Evolutionary conservation across 192 early-diverging fungal species (phyloP).

Genomic region (Dimargaris cristalligena): DNA sequence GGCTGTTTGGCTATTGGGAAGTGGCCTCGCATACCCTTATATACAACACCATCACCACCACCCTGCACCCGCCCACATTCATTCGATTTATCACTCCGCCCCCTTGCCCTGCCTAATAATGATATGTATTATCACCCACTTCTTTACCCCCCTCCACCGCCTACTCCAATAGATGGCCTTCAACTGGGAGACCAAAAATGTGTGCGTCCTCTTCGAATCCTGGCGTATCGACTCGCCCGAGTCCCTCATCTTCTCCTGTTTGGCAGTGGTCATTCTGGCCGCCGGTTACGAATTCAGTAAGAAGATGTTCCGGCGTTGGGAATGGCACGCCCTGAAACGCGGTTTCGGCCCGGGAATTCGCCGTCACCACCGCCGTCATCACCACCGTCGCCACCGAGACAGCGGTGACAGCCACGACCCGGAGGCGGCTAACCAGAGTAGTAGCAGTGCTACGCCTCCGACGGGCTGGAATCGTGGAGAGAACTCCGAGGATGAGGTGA

Average conservation of each 20-base stretch:
- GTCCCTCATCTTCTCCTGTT: conserved; percentile 39
- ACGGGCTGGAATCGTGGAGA: too few relatives aligned
- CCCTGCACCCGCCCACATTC: neutral
- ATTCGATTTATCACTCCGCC: neutral
- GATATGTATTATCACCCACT: too few relatives aligned
- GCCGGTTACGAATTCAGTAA: conserved; percentile 32
- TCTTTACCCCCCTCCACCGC: too few relatives aligned
- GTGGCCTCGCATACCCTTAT: too few relatives aligned
- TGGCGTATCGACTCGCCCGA: conserved; percentile 45
- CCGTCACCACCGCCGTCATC: conserved; percentile 8
- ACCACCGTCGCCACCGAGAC: neutral
- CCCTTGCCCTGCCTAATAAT: neutral
- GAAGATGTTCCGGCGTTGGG: conserved; percentile 16
- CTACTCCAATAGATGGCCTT: conserved; percentile 56
- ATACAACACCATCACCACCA: neutral
- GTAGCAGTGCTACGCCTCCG: too few relatives aligned
- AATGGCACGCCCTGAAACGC: conserved; percentile 17
- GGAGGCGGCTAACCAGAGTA: too few relatives aligned
- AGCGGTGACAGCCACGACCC: conserved; percentile 15
- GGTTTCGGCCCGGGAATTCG: conserved; percentile 15
- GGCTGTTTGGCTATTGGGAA: too few relatives aligned
- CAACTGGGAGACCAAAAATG: conserved; percentile 57
- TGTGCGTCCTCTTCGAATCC: conserved; percentile 59
- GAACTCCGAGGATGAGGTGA: too few relatives aligned
- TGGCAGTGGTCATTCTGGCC: conserved; percentile 30